These are phyloP conservation scores for Platanus orientalis DNA, from an alignment of 164 flowering plant genomes.

Conservation along the genomic window DNA sequence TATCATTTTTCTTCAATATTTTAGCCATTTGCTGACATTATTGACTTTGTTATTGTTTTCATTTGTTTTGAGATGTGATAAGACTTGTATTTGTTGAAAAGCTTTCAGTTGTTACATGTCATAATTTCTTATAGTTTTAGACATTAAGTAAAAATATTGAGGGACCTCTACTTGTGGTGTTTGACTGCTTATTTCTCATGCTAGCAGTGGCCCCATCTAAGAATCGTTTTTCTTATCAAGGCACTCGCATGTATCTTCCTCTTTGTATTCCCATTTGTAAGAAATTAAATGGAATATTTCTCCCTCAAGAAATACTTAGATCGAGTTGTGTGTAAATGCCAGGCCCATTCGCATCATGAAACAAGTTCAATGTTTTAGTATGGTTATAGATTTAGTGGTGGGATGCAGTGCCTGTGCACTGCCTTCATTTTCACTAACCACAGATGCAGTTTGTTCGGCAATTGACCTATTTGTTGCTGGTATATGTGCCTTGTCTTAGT, in stretches of 20 bases:
- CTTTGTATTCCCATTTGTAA: slow-evolving; percentile 8
- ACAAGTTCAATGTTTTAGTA: slow-evolving; percentile 34
- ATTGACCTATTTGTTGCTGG: slow-evolving; percentile 97
- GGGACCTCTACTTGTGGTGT: slow-evolving; percentile 7
- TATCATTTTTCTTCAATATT: neutral
- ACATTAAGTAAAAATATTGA: slow-evolving; percentile 7
- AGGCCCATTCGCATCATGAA: slow-evolving; percentile 21
- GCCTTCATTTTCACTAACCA: slow-evolving; percentile 80
- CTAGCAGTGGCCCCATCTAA: slow-evolving; percentile 8
- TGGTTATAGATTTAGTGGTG: slow-evolving; percentile 56
- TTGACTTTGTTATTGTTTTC: slow-evolving; percentile 3
- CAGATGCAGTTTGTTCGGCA: slow-evolving; percentile 88
- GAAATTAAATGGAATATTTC: slow-evolving; percentile 2
- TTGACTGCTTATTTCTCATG: slow-evolving; percentile 9
- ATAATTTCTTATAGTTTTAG: slow-evolving; percentile 9
- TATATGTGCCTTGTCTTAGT: slow-evolving; percentile 96
- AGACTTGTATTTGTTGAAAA: slow-evolving; percentile 13
- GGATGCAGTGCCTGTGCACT: slow-evolving; percentile 69
- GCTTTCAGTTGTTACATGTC: slow-evolving; percentile 5
- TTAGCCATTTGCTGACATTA: neutral
- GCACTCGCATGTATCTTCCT: slow-evolving; percentile 2
- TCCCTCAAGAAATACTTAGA: slow-evolving; percentile 6
- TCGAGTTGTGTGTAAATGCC: slow-evolving; percentile 12
- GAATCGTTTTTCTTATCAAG: slow-evolving; percentile 5
- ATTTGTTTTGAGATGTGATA: slow-evolving; percentile 9